These are phyloP conservation scores for Fusarium sp. DNA, from an alignment of 2,329 filamentous ascomycete genomes.

Conservation along the genomic window DNA sequence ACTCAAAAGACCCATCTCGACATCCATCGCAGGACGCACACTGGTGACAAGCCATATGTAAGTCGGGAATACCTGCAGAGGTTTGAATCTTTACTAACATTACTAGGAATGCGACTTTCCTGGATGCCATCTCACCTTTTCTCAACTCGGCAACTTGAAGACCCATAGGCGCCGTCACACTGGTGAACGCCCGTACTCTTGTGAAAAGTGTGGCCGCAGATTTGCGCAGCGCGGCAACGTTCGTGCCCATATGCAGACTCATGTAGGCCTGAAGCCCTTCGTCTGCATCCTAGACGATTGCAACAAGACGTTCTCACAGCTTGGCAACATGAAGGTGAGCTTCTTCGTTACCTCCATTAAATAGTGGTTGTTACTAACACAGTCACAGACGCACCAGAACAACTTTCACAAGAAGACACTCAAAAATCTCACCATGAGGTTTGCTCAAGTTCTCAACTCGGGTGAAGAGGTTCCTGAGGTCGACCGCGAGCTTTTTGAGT, in stretches of 20 bases:
- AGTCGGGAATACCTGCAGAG: constrained; percentile 55
- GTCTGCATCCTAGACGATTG: constrained; percentile 87
- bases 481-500: constrained; percentile 85
- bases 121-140: constrained; percentile 85
- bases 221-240: constrained; percentile 92
- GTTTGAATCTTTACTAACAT: constrained; percentile 42
- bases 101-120: constrained; percentile 77
- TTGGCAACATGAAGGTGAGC: constrained; percentile 89
- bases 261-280: constrained; percentile 83
- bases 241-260: constrained; percentile 85
- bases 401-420: constrained; percentile 89
- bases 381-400: constrained; percentile 85
- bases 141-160: constrained; percentile 92
- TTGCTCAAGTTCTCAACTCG: constrained; percentile 73
- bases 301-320: constrained; percentile 88
- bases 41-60: constrained; percentile 91
- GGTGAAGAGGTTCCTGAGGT: constrained; percentile 69
- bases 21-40: constrained; percentile 90
- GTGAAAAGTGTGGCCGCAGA: constrained; percentile 82
- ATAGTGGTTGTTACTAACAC: constrained; percentile 19
- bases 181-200: constrained; percentile 87
- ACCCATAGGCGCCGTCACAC: constrained; percentile 91
- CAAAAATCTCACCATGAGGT: constrained; percentile 77
- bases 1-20: constrained; percentile 93
- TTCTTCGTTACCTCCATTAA: background rate